phyloP scores from a whole-genome alignment of 73 alveolate species.

The Paramecium sexaurelia region DNA sequence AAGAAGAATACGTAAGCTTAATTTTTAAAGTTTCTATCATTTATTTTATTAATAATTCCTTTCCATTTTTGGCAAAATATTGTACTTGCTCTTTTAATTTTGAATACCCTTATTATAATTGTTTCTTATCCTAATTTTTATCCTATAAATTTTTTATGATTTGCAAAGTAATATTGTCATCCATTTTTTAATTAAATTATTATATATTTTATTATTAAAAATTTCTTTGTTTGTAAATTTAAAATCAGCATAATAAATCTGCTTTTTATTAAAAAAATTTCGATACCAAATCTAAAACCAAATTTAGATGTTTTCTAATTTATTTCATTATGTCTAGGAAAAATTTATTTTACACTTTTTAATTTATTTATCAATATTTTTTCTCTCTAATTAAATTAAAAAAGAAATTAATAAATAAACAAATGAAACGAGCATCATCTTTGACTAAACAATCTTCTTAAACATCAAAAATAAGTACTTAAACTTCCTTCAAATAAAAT shows the following conservation, averaged over 20 bases:
- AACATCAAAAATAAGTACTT: background rate
- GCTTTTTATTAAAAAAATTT: too few species aligned
- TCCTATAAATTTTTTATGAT: background rate
- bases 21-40: background rate
- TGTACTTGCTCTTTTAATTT: background rate
- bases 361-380: too few species aligned
- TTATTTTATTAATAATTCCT: conserved; percentile 2
- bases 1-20: background rate
- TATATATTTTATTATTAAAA: background rate
- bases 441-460: background rate
- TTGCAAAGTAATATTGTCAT: background rate
- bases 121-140: background rate
- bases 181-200: background rate
- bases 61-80: background rate
- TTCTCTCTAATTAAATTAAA: background rate
- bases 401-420: background rate
- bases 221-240: too few species aligned
- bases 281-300: too few species aligned
- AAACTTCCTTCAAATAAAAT: conserved; percentile 9
- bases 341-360: too few species aligned
- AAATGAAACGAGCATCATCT: conserved; percentile 7
- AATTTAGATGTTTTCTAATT: too few species aligned
- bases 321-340: too few species aligned
- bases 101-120: background rate
- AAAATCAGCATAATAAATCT: too few species aligned